phyloP scores from a whole-genome alignment of 2,329 filamentous ascomycete genomes.

The Aspergillus melleus region DNA sequence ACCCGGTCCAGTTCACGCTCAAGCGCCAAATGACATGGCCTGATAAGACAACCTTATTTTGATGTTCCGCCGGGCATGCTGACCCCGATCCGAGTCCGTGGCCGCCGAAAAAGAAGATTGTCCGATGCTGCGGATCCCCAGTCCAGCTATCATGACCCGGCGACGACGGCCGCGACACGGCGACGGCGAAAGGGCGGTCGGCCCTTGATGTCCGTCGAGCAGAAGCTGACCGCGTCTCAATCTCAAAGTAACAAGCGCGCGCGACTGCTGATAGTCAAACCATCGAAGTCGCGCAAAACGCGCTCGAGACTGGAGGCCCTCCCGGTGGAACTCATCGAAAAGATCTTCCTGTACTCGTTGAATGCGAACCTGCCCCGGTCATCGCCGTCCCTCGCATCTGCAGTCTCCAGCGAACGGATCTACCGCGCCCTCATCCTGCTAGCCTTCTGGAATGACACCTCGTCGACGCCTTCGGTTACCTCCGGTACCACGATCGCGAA shows the following conservation, averaged over 20 bases:
- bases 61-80: constrained; percentile 15
- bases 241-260: constrained; percentile 13
- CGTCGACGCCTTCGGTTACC: background rate
- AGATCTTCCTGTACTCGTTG: constrained; percentile 51
- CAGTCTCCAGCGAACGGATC: constrained; percentile 42
- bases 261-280: constrained; percentile 12
- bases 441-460: constrained; percentile 40
- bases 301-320: constrained; percentile 46
- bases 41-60: background rate
- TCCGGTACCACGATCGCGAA: constrained; percentile 23
- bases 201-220: constrained; percentile 14
- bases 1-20: background rate
- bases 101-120: constrained; percentile 23
- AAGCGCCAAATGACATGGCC: constrained; percentile 1
- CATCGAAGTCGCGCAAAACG: constrained; percentile 6
- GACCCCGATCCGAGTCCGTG: constrained; percentile 35
- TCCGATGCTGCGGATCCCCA: constrained; percentile 8
- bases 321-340: constrained; percentile 53
- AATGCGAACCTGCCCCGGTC: constrained; percentile 47
- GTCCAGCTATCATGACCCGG: background rate
- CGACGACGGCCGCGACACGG: background rate
- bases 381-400: constrained; percentile 42
- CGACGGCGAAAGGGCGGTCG: constrained; percentile 15
- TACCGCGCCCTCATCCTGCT: constrained; percentile 43
- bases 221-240: constrained; percentile 10